These are phyloP conservation scores for Epichloe coenophiala DNA, from an alignment of 2,329 filamentous ascomycete genomes.

Conservation along the genomic window DNA sequence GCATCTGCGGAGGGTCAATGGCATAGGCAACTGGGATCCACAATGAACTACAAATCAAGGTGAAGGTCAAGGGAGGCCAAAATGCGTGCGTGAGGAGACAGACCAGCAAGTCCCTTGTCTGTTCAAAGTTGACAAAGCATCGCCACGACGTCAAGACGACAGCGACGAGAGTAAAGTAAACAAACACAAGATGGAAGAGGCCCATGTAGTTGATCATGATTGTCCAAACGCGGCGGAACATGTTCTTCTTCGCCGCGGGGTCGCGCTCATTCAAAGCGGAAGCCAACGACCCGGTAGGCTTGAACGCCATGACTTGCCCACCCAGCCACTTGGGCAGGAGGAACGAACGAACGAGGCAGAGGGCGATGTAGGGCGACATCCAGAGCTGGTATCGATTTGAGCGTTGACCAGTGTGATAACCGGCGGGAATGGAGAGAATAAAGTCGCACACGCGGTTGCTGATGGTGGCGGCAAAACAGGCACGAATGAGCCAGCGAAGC, in stretches of 20 bases:
- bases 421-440: slow-evolving; percentile 43
- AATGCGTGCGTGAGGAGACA: slow-evolving; percentile 45
- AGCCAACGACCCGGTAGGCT: slow-evolving; percentile 43
- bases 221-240: slow-evolving; percentile 38
- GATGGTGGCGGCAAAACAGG: slow-evolving; percentile 37
- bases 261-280: slow-evolving; percentile 46
- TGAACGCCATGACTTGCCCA: slow-evolving; percentile 44
- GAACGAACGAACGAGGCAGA: slow-evolving; percentile 44
- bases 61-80: slow-evolving; percentile 49
- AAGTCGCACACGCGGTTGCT: slow-evolving; percentile 41
- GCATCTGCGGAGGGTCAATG: slow-evolving; percentile 44
- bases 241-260: slow-evolving; percentile 33
- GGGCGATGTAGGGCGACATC: slow-evolving; percentile 49
- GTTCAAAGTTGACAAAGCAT: slow-evolving; percentile 28
- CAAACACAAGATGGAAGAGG: slow-evolving; percentile 39
- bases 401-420: slow-evolving; percentile 45
- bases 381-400: slow-evolving; percentile 43
- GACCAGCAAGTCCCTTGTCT: slow-evolving; percentile 28
- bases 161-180: slow-evolving; percentile 37
- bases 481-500: slow-evolving; percentile 44
- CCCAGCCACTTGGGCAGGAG: slow-evolving; percentile 46
- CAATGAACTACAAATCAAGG: slow-evolving; percentile 39
- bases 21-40: slow-evolving; percentile 49
- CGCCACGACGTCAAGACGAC: slow-evolving; percentile 37
- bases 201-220: slow-evolving; percentile 44